Evolutionary conservation across 2,329 filamentous ascomycete genomes (phyloP).

Genomic region (Fusarium nurragi): DNA sequence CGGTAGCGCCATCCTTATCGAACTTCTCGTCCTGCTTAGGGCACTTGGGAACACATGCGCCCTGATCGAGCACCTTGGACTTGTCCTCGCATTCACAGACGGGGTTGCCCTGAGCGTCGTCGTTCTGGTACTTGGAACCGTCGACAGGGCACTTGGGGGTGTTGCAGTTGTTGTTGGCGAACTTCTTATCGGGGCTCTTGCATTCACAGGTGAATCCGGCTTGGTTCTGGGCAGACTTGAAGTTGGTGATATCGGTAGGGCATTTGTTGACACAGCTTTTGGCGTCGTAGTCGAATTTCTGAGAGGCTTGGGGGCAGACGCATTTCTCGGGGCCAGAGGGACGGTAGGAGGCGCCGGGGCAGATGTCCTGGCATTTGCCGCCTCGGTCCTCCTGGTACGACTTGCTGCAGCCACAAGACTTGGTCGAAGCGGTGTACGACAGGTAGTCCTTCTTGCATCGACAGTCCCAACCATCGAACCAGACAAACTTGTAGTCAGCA

Average conservation of each 20-base stretch:
- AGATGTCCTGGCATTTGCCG: background rate
- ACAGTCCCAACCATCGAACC: background rate
- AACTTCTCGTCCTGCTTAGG: background rate
- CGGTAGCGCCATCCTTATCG: background rate
- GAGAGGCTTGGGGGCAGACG: background rate
- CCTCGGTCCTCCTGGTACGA: background rate
- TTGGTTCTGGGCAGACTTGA: background rate
- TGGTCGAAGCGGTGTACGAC: background rate
- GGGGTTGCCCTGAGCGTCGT: background rate
- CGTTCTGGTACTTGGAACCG: background rate
- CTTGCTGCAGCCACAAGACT: background rate
- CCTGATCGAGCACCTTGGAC: background rate
- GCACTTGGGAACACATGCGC: background rate
- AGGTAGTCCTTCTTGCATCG: background rate
- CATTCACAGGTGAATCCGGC: background rate
- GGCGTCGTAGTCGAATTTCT: background rate
- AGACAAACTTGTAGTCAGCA: background rate
- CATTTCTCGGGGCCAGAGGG: background rate
- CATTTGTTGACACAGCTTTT: background rate
- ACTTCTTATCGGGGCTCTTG: background rate
- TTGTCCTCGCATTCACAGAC: background rate
- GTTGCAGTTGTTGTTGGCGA: background rate
- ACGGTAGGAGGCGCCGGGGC: background rate
- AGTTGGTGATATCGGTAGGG: background rate
- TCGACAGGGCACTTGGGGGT: background rate